Percentiles rank a stretch among this genome's conserved stretches.
Evolutionary conservation across 2,329 filamentous ascomycete genomes (phyloP).

Genomic region (Clarireedia paspali): DNA sequence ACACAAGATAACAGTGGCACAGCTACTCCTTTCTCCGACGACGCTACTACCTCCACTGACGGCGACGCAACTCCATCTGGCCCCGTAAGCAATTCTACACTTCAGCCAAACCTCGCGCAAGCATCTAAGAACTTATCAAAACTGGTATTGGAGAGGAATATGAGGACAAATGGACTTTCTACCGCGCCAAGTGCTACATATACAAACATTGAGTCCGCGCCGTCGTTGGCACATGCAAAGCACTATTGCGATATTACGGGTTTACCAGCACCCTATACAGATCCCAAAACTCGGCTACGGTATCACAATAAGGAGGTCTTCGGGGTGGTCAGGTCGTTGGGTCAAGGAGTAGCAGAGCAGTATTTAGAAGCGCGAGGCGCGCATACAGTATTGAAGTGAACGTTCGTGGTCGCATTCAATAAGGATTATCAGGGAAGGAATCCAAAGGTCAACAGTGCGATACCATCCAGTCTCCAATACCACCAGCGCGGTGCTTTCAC

Average conservation of each 20-base stretch:
- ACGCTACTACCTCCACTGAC: constrained; percentile 46
- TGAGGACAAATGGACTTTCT: constrained; percentile 37
- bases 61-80: constrained; percentile 39
- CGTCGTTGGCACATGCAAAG: constrained; percentile 74
- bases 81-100: constrained; percentile 31
- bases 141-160: constrained; percentile 79
- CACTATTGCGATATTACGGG: constrained; percentile 97
- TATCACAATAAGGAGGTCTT: constrained; percentile 95
- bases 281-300: constrained; percentile 87
- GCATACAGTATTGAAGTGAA: constrained; percentile 60
- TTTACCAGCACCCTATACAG: constrained; percentile 80
- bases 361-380: constrained; percentile 87
- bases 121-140: constrained; percentile 81
- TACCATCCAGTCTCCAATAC: not conserved
- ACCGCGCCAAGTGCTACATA: constrained; percentile 68
- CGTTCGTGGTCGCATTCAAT: not conserved
- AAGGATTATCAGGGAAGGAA: too few species aligned
- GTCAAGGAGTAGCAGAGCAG: constrained; percentile 76
- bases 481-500: too few species aligned
- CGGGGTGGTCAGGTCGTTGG: constrained; percentile 68
- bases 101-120: constrained; percentile 71
- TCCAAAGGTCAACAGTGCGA: not conserved
- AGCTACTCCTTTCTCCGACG: constrained; percentile 54
- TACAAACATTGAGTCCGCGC: constrained; percentile 92
- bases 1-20: constrained; percentile 76